A percentile compares a stretch with the other conserved stretches of the same genome.
These are phyloP conservation scores for Eucalyptus marginata DNA, from an alignment of 345 rosid species.

Conservation along the genomic window DNA sequence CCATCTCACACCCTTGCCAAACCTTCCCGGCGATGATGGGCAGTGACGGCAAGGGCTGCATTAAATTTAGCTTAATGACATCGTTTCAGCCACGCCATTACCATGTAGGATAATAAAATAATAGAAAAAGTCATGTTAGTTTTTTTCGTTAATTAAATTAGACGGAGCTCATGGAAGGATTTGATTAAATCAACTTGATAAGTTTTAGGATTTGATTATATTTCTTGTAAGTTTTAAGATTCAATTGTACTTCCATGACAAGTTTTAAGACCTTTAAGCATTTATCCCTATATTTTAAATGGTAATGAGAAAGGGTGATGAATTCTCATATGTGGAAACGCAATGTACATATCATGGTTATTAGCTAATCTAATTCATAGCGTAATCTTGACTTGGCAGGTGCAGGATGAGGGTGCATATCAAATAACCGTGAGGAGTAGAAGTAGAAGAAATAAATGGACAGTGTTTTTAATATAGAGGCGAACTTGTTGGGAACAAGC, in stretches of 20 bases:
- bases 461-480: neutral
- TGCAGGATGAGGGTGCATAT: neutral
- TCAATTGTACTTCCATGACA: too few species aligned
- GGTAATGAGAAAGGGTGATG: neutral
- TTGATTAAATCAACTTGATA: accelerated
- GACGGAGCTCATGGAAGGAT: too few species aligned
- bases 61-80: too few species aligned
- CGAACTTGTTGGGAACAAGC: neutral
- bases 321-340: neutral
- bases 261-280: too few species aligned
- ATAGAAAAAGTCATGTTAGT: too few species aligned
- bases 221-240: too few species aligned
- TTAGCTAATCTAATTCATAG: neutral
- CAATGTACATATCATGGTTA: neutral
- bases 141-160: too few species aligned
- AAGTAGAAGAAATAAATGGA: neutral
- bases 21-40: too few species aligned
- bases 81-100: accelerated
- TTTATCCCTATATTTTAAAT: too few species aligned
- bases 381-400: neutral
- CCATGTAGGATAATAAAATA: neutral
- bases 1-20: too few species aligned
- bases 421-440: neutral
- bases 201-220: too few species aligned
- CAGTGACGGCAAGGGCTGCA: accelerated